Percentiles rank a stretch among this genome's conserved stretches.
Evolutionary conservation across 2,329 filamentous ascomycete species (phyloP).

Genomic region (Stemphylium lycopersici): DNA sequence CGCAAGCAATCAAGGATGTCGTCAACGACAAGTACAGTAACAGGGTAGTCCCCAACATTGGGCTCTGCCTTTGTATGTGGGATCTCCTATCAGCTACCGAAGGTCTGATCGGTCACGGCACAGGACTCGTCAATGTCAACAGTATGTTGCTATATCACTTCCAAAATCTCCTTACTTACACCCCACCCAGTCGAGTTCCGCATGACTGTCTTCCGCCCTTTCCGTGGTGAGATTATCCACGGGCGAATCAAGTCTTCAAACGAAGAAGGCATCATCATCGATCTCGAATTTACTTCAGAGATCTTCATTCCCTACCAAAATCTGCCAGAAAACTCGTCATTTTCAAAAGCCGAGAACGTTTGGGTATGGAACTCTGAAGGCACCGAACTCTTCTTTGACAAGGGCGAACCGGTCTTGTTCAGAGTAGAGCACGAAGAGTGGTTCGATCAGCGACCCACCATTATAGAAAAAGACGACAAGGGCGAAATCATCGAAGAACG

Average conservation of each 20-base stretch:
- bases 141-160: slow-evolving; percentile 57
- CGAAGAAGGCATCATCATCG: slow-evolving; percentile 75
- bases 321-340: slow-evolving; percentile 59
- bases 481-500: slow-evolving; percentile 67
- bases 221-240: slow-evolving; percentile 90
- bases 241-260: slow-evolving; percentile 81
- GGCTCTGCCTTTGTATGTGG: slow-evolving; percentile 91
- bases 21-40: slow-evolving; percentile 98
- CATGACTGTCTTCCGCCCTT: slow-evolving; percentile 90
- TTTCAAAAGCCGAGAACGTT: slow-evolving; percentile 75
- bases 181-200: slow-evolving; percentile 78
- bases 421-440: slow-evolving; percentile 87
- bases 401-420: slow-evolving; percentile 85
- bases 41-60: slow-evolving; percentile 94
- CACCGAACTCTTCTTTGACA: slow-evolving; percentile 82
- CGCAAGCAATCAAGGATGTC: slow-evolving; percentile 89
- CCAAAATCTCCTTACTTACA: neutral
- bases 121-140: slow-evolving; percentile 91
- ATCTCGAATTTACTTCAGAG: slow-evolving; percentile 92
- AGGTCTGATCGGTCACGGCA: slow-evolving; percentile 90
- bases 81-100: slow-evolving; percentile 89
- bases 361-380: slow-evolving; percentile 84
- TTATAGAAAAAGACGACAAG: slow-evolving; percentile 67
- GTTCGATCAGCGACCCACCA: slow-evolving; percentile 88
- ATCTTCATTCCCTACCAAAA: slow-evolving; percentile 71